Percentiles rank a stretch among this genome's conserved stretches.
Evolutionary conservation across 225 moss, liverwort and hornwort species (phyloP).

Genomic region (Physcomitrium patens): DNA sequence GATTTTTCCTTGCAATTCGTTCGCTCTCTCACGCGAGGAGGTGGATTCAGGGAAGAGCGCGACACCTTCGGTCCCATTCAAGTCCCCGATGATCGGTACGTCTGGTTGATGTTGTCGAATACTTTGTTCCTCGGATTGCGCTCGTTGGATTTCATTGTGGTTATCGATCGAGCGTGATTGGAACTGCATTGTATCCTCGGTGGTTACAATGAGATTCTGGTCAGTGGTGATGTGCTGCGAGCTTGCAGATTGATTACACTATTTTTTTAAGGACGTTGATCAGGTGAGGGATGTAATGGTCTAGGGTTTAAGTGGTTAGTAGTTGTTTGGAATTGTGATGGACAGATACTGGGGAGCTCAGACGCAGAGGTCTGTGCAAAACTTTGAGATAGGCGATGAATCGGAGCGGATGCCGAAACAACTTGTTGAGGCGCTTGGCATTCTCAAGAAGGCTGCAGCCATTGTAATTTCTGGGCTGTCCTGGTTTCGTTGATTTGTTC

Average conservation of each 20-base stretch:
- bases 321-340: neutral
- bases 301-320: too few relatives aligned
- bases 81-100: constrained; percentile 14
- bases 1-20: constrained; percentile 15
- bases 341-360: constrained; percentile 71
- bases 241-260: too few relatives aligned
- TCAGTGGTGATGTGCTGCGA: too few relatives aligned
- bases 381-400: constrained; percentile 71
- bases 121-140: neutral
- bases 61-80: neutral
- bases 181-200: too few relatives aligned
- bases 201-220: too few relatives aligned
- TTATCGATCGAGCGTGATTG: too few relatives aligned
- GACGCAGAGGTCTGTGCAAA: constrained; percentile 67
- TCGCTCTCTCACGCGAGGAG: constrained; percentile 10
- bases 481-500: neutral
- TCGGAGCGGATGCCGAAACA: constrained; percentile 93
- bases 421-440: constrained; percentile 81
- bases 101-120: neutral
- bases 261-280: too few relatives aligned
- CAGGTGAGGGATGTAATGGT: too few relatives aligned
- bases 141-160: neutral
- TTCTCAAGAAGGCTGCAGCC: constrained; percentile 92
- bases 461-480: constrained; percentile 53
- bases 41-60: constrained; percentile 18